phyloP scores from a whole-genome alignment of 169 alveolate species.

The Plasmodium sp. region DNA sequence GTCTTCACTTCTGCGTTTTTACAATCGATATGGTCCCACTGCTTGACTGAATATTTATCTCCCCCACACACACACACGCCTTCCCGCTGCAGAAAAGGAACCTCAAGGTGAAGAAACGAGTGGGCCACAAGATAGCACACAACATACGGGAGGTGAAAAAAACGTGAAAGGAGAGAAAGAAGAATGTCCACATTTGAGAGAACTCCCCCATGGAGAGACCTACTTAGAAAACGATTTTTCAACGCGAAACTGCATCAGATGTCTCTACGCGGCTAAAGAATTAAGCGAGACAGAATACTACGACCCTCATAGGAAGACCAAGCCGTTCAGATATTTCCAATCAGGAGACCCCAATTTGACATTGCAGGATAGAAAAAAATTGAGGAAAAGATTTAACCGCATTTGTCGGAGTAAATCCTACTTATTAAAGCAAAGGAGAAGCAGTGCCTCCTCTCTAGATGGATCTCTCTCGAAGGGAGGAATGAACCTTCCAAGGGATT shows the following conservation, averaged over 20 bases:
- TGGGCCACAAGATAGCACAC: background rate
- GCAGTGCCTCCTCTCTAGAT: background rate
- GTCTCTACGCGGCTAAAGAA: conserved; percentile 26
- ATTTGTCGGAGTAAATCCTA: background rate
- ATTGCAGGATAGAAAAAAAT: conserved; percentile 12
- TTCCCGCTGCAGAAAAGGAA: background rate
- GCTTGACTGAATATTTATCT: background rate
- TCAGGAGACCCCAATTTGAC: background rate
- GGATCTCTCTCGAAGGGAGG: background rate
- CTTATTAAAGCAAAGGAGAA: background rate
- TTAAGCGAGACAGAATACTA: conserved; percentile 1
- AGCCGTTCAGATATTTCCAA: conserved; percentile 9
- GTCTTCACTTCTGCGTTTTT: background rate
- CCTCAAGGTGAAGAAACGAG: background rate
- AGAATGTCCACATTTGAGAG: background rate
- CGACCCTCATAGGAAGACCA: background rate
- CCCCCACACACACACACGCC: background rate
- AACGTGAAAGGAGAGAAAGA: background rate
- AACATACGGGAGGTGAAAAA: background rate
- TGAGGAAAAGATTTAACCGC: background rate
- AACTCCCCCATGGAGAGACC: background rate
- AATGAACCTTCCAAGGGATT: background rate
- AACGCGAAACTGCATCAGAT: background rate
- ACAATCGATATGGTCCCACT: background rate
- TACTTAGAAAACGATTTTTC: conserved; percentile 1